Evolutionary conservation across 2,329 filamentous ascomycete genomes (phyloP), one percentile per base, ranked within the genome.

Genomic region (Talaromyces sp.): DNA sequence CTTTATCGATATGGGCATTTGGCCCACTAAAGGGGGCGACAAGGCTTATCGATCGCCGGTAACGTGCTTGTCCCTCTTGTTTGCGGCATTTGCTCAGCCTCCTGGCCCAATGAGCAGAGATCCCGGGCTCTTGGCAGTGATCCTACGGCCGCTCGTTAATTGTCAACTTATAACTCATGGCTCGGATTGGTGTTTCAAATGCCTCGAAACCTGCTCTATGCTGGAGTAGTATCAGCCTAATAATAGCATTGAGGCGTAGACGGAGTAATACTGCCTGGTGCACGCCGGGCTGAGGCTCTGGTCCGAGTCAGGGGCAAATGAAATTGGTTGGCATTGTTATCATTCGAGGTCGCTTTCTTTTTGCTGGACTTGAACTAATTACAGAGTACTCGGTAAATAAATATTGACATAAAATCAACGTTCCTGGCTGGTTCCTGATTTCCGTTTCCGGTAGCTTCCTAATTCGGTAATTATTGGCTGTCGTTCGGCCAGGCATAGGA

Each of bases 21-120:
- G 49, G 49, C 49, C 49, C 49, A 53, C 49, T 53, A 53, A 53
- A 53, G 28, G 49, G 49, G 49, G 49, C 44, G 44, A 47, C 44
- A 15, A 15, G 49, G 10, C 44, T 47, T 47, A 47, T 47, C 44
- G 49, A 53, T 53, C 25, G 28, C 28, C 49, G 25, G 28, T 53
- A 53, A 53, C 49, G 49, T 53, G 49, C 49, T 28, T n/a, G 49
- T 27, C 28, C 25, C 25, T 28, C 28, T 53, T 30, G 25, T 53
- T 53, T 53, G 49, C 49, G 49, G 49, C 25, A 53, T 53, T 53
- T 53, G 49, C 15, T 30, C 49, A 53, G 25, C 25, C 13, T 30
- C 19, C 27, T 30, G 27, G 49, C 49, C 49, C 49, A 53, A 53
- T 53, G 9, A 53, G 17, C 27, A n/a, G 7, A 8, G 1, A 30